These are phyloP conservation scores for Mycena filopes DNA, from an alignment of 768 basidiomycete species.

Conservation along the genomic window DNA sequence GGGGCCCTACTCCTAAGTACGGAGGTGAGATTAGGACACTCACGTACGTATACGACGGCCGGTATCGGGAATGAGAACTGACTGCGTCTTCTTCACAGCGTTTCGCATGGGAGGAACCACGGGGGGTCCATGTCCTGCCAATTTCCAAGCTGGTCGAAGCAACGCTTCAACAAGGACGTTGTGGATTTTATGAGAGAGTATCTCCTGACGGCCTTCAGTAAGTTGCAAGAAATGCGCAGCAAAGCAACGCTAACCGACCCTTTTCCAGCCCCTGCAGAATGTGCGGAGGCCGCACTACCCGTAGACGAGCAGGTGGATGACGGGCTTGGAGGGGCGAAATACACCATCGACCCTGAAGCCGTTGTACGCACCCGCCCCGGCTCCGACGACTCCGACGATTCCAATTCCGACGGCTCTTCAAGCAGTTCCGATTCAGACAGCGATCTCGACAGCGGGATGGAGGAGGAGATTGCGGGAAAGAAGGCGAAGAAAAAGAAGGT, in stretches of 20 bases:
- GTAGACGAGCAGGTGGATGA: not conserved
- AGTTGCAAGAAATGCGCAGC: no score
- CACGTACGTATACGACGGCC: not conserved
- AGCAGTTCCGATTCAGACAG: no score
- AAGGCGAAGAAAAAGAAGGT: no score
- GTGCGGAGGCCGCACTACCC: not conserved
- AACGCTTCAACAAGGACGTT: not conserved
- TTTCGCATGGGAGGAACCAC: not conserved
- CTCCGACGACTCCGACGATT: no score
- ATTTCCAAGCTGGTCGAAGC: not conserved
- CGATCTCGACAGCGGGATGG: no score
- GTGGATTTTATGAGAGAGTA: conserved; percentile 6
- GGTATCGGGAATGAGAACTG: not conserved
- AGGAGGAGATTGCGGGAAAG: no score
- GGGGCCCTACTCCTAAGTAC: not conserved
- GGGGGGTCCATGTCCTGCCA: not conserved
- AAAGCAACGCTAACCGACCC: not conserved
- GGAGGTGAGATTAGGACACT: not conserved
- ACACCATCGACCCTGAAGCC: not conserved
- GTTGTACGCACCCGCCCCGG: no score
- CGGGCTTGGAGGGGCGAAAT: not conserved
- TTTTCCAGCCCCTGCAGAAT: not conserved
- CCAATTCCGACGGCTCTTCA: no score
- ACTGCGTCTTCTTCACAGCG: not conserved
- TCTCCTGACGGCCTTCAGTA: not conserved